Conservation (phyloP, 2,329 filamentous ascomycete genomes). For the Akanthomyces dipterigenus region DNA sequence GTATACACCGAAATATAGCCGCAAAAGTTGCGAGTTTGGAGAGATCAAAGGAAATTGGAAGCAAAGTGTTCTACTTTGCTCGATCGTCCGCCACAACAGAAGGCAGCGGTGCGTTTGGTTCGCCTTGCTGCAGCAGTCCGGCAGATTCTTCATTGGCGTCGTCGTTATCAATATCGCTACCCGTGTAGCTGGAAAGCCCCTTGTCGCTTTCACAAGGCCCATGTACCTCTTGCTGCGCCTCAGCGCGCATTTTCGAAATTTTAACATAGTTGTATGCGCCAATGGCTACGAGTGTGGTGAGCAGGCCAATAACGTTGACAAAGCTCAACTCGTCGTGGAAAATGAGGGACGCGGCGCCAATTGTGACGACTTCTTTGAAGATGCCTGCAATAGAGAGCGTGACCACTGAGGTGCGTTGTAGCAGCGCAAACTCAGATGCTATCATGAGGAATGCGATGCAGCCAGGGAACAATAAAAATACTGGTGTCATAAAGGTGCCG, state of each 20-base stretch:
- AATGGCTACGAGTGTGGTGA: slow-evolving; percentile 86
- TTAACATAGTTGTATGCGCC: slow-evolving; percentile 92
- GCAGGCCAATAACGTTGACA: slow-evolving; percentile 78
- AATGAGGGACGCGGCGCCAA: slow-evolving; percentile 76
- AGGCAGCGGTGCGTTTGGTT: neutral
- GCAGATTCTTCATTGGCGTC: slow-evolving; percentile 38
- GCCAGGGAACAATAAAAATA: slow-evolving; percentile 83
- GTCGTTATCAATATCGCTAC: slow-evolving; percentile 36
- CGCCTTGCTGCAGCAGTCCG: slow-evolving; percentile 34
- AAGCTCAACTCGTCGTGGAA: slow-evolving; percentile 84
- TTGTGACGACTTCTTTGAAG: slow-evolving; percentile 98
- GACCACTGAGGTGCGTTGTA: slow-evolving; percentile 92
- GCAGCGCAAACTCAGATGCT: slow-evolving; percentile 85
- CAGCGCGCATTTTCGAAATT: slow-evolving; percentile 76
- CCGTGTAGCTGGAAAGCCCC: slow-evolving; percentile 28
- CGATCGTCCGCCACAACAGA: neutral
- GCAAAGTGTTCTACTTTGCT: neutral
- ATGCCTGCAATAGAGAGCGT: slow-evolving; percentile 95
- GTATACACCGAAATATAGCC: neutral
- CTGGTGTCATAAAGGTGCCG: slow-evolving; percentile 58
- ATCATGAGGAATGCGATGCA: slow-evolving; percentile 95
- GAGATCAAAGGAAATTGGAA: neutral
- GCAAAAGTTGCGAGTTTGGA: neutral
- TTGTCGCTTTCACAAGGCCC: slow-evolving; percentile 27
- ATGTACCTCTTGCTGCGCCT: slow-evolving; percentile 54